These are phyloP conservation scores for Penicillium lividum DNA, from an alignment of 495 filamentous ascomycete genomes.

Conservation along the genomic window DNA sequence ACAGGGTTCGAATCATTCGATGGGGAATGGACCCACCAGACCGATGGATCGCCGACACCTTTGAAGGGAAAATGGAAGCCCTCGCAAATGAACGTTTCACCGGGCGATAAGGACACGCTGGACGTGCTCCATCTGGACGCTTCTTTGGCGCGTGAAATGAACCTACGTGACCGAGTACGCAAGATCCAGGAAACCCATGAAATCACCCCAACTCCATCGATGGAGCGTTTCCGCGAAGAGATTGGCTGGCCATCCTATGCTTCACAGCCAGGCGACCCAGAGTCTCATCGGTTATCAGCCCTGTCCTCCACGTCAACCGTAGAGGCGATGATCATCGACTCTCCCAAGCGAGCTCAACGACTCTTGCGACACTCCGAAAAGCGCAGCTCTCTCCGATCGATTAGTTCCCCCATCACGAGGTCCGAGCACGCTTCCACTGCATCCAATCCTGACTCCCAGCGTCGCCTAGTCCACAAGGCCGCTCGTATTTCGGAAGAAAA, in stretches of 20 bases:
- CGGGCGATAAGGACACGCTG: slow-evolving; percentile 14
- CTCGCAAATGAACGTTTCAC: slow-evolving; percentile 1
- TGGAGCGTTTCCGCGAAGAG: slow-evolving; percentile 41
- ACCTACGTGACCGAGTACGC: slow-evolving; percentile 37
- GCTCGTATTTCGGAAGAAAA: slow-evolving; percentile 50
- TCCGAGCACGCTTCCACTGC: slow-evolving; percentile 46
- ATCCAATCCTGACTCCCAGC: slow-evolving; percentile 44
- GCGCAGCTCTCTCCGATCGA: slow-evolving; percentile 57
- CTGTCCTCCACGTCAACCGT: slow-evolving; percentile 70
- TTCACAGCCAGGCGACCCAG: slow-evolving; percentile 31
- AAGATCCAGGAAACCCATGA: slow-evolving; percentile 28
- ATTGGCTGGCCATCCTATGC: slow-evolving; percentile 46
- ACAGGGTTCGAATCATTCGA: slow-evolving; percentile 30
- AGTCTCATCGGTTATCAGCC: slow-evolving; percentile 54
- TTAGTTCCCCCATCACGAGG: slow-evolving; percentile 44
- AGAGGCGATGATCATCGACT: slow-evolving; percentile 69
- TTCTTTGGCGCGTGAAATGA: slow-evolving; percentile 34
- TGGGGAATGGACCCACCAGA: slow-evolving; percentile 23
- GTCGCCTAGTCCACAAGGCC: slow-evolving; percentile 49
- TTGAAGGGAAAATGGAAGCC: slow-evolving; percentile 19
- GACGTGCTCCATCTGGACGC: slow-evolving; percentile 27
- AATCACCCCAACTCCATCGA: slow-evolving; percentile 28
- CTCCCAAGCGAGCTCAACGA: slow-evolving; percentile 50
- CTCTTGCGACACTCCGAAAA: slow-evolving; percentile 71
- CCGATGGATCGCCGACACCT: slow-evolving; percentile 23